These are phyloP conservation scores for Jacaranda copaia DNA, from an alignment of 257 asterid genomes.

Conservation along the genomic window DNA sequence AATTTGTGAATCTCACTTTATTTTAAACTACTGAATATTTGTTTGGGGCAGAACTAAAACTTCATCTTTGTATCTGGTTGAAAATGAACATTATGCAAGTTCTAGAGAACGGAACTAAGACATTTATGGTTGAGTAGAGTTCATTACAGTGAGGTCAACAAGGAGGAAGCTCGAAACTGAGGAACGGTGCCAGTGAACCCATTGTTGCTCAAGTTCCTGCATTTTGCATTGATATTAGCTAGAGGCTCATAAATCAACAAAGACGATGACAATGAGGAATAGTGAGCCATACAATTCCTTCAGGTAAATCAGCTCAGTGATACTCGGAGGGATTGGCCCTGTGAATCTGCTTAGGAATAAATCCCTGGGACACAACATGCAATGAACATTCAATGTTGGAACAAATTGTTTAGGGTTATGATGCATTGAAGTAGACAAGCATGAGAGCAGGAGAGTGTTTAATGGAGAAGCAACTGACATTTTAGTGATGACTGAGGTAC, in stretches of 20 bases:
- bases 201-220: slow-evolving; percentile 69
- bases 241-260: slow-evolving; percentile 18
- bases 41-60: neutral
- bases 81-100: slow-evolving; percentile 4
- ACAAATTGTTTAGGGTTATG: slow-evolving; percentile 2
- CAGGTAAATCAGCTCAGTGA: slow-evolving; percentile 59
- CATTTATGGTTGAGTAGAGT: slow-evolving; percentile 15
- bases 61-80: slow-evolving; percentile 14
- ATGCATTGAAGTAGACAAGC: slow-evolving; percentile 5
- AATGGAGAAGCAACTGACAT: slow-evolving; percentile 53
- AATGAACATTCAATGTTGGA: neutral
- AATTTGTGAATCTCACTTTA: slow-evolving; percentile 2
- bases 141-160: slow-evolving; percentile 54
- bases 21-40: neutral
- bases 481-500: slow-evolving; percentile 48
- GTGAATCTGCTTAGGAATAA: slow-evolving; percentile 50
- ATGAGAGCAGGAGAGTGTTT: neutral
- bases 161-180: slow-evolving; percentile 51
- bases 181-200: slow-evolving; percentile 55
- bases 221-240: slow-evolving; percentile 28
- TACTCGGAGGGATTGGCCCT: slow-evolving; percentile 65
- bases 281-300: slow-evolving; percentile 58
- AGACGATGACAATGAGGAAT: slow-evolving; percentile 14
- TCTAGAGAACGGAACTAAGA: slow-evolving; percentile 23
- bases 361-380: slow-evolving; percentile 50